Conservation (phyloP, 202 grass and related monocot species). For the Musa balbisiana region DNA sequence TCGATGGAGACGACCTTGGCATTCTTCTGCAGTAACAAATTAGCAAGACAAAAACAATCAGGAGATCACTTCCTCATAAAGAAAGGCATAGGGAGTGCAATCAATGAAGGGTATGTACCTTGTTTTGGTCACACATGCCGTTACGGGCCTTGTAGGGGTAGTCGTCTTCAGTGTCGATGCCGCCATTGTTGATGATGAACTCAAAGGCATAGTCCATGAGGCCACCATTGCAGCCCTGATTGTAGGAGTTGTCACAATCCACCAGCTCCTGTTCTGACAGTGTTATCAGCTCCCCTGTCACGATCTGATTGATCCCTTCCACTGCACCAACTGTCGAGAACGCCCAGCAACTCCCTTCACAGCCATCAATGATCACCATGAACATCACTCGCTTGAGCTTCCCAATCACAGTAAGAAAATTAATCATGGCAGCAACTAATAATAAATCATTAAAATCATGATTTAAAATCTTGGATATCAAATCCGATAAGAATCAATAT, state of each 20-base stretch:
- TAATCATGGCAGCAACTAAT: too few species aligned
- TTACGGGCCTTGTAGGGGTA: conserved; percentile 64
- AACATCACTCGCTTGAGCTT: too few species aligned
- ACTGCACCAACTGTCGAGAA: conserved; percentile 71
- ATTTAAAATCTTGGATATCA: too few species aligned
- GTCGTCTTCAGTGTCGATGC: conserved; percentile 54
- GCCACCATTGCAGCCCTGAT: conserved; percentile 55
- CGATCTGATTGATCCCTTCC: conserved; percentile 70
- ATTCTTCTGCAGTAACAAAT: background rate
- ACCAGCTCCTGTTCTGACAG: conserved; percentile 73
- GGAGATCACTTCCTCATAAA: background rate
- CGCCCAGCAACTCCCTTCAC: conserved; percentile 59
- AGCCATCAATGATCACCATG: background rate
- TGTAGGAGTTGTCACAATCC: conserved; percentile 44
- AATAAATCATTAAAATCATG: too few species aligned
- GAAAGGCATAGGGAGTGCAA: background rate
- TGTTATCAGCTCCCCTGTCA: conserved; percentile 56
- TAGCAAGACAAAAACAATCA: background rate
- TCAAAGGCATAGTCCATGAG: conserved; percentile 68
- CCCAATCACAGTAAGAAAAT: too few species aligned
- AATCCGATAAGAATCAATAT: too few species aligned
- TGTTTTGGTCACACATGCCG: conserved; percentile 41
- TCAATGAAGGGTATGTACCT: background rate
- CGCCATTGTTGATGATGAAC: conserved; percentile 43
- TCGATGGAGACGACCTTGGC: background rate